Evolutionary conservation across 768 basidiomycete species (phyloP).

Genomic region (Kwoniella bestiolae): DNA sequence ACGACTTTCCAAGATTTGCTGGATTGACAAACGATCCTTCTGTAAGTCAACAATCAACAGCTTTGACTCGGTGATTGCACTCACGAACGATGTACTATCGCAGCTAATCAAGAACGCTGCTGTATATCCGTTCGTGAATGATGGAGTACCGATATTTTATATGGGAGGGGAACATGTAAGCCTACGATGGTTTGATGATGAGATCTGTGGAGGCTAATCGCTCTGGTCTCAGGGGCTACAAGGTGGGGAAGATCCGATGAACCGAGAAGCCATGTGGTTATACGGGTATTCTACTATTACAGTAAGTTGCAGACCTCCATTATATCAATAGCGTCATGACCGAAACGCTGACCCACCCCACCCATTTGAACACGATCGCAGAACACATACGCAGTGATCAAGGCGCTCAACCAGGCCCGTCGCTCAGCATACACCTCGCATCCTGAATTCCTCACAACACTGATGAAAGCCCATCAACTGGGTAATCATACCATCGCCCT

Average conservation of each 20-base stretch:
- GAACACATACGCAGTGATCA: conserved; percentile 32
- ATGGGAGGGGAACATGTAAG: conserved; percentile 51
- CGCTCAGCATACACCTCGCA: conserved; percentile 34
- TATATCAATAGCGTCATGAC: neutral
- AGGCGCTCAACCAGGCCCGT: conserved; percentile 46
- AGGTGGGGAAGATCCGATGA: conserved; percentile 54
- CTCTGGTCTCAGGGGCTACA: conserved; percentile 40
- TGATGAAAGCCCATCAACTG: conserved; percentile 25
- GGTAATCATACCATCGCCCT: conserved; percentile 47
- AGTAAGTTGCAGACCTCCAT: conserved; percentile 18
- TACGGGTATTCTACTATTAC: conserved; percentile 32
- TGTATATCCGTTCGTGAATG: conserved; percentile 56
- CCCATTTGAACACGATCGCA: too few relatives aligned
- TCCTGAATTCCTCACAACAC: conserved; percentile 43
- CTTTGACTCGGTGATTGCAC: neutral
- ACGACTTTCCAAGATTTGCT: conserved; percentile 53
- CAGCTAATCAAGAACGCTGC: conserved; percentile 57
- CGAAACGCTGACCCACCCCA: conserved; percentile 8
- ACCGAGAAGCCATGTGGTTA: conserved; percentile 56
- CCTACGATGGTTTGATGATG: too few relatives aligned
- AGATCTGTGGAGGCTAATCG: neutral
- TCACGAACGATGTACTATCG: neutral
- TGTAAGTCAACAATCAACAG: conserved; percentile 23
- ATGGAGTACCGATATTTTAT: conserved; percentile 58
- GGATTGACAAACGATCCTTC: conserved; percentile 38